These are phyloP conservation scores for Cladorrhinum samala DNA, from an alignment of 495 filamentous ascomycete genomes.

Conservation along the genomic window DNA sequence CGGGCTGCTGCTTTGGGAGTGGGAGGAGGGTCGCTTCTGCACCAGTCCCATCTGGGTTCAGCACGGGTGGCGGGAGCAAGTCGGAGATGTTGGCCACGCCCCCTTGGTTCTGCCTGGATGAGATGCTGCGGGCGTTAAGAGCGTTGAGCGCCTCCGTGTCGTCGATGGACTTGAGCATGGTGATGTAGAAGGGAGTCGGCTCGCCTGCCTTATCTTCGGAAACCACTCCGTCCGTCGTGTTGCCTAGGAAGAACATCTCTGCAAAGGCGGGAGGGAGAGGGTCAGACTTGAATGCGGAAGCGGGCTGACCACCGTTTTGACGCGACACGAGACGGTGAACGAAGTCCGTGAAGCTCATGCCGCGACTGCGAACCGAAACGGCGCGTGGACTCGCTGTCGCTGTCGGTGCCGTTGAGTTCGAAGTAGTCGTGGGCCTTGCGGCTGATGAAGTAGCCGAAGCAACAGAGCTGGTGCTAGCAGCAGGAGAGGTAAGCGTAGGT, in stretches of 20 bases:
- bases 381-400: constrained; percentile 11
- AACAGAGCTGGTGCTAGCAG: too few species aligned
- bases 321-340: constrained; percentile 4
- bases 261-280: constrained; percentile 40
- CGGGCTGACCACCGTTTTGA: neutral
- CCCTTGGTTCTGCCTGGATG: constrained; percentile 3
- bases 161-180: constrained; percentile 34
- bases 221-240: constrained; percentile 67
- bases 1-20: constrained; percentile 63
- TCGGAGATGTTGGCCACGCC: constrained; percentile 33
- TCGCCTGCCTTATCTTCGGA: constrained; percentile 58
- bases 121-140: constrained; percentile 31
- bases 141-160: constrained; percentile 29
- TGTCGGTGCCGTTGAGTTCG: constrained; percentile 20
- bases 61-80: constrained; percentile 53
- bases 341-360: constrained; percentile 8
- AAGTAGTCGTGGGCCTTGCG: constrained; percentile 12
- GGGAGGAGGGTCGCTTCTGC: constrained; percentile 65
- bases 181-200: constrained; percentile 64
- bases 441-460: constrained; percentile 7
- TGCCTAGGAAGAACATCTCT: constrained; percentile 73
- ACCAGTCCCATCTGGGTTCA: constrained; percentile 61
- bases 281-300: constrained; percentile 40
- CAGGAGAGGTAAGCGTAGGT: constrained; percentile 9
- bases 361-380: constrained; percentile 4